Conservation (phyloP, 2,329 filamentous ascomycete genomes). For the Gaeumannomyces sp. region DNA sequence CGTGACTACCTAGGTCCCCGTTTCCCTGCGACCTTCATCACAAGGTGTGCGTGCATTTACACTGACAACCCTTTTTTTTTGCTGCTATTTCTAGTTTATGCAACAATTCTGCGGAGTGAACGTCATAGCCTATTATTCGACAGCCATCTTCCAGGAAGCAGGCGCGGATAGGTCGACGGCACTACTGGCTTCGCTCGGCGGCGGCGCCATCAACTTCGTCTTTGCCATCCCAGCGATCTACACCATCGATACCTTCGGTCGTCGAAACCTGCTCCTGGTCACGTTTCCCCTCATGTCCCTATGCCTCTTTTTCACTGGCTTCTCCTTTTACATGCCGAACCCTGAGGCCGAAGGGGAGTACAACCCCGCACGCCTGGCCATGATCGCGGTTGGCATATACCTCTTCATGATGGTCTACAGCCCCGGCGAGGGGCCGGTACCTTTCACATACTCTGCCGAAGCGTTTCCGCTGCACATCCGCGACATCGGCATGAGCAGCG, state of each 20-base stretch:
- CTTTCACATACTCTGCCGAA: conserved; percentile 61
- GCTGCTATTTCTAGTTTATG: not conserved
- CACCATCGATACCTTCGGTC: conserved; percentile 62
- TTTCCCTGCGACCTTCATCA: not conserved
- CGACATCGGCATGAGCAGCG: conserved; percentile 53
- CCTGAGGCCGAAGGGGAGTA: conserved; percentile 9
- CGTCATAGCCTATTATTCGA: conserved; percentile 40
- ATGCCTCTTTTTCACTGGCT: conserved; percentile 51
- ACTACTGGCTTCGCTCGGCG: conserved; percentile 37
- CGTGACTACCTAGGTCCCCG: conserved; percentile 46
- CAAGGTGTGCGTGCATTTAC: not conserved
- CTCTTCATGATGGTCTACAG: conserved; percentile 44
- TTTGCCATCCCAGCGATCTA: conserved; percentile 62
- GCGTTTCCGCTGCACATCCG: conserved; percentile 59
- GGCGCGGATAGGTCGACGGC: conserved; percentile 33
- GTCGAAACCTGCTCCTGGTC: conserved; percentile 54
- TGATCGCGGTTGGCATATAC: conserved; percentile 43
- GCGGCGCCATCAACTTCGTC: conserved; percentile 53
- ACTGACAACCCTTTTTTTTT: not conserved
- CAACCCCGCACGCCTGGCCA: conserved; percentile 28
- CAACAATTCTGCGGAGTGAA: conserved; percentile 7
- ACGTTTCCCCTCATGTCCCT: conserved; percentile 63
- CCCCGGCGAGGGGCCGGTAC: conserved; percentile 55
- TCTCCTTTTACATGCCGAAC: conserved; percentile 41
- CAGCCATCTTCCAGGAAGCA: conserved; percentile 38